Percentiles rank a stretch among this genome's conserved stretches.
These are phyloP conservation scores for Cryptococcus deneoformans DNA, from an alignment of 1,284 basidiomycete species.

Conservation along the genomic window DNA sequence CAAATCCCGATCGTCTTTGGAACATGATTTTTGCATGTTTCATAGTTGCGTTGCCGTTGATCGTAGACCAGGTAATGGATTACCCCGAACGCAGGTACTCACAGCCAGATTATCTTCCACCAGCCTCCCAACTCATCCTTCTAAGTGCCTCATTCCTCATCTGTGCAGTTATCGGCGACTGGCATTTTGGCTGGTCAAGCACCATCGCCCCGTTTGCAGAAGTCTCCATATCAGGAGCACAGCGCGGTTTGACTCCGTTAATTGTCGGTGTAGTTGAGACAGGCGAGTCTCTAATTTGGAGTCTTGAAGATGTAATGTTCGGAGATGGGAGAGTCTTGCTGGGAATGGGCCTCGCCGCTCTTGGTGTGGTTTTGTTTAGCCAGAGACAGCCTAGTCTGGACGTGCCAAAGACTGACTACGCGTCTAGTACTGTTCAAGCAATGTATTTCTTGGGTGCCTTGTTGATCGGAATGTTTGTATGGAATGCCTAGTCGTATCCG, in stretches of 20 bases:
- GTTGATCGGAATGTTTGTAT: constrained; percentile 17
- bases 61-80: constrained; percentile 21
- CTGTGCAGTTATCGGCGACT: constrained; percentile 15
- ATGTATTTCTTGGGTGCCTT: constrained; percentile 11
- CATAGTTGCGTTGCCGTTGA: constrained; percentile 16
- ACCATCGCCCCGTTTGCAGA: constrained; percentile 8
- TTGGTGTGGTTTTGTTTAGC: constrained; percentile 10
- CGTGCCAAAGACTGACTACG: constrained; percentile 17
- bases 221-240: constrained; percentile 6
- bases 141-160: constrained; percentile 9
- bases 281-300: constrained; percentile 17
- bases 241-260: constrained; percentile 14
- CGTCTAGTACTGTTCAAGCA: constrained; percentile 9
- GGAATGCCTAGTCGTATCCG: constrained; percentile 12
- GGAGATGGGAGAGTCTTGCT: constrained; percentile 24
- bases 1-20: constrained; percentile 21
- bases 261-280: constrained; percentile 17
- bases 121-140: constrained; percentile 19
- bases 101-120: constrained; percentile 17
- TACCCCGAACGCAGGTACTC: constrained; percentile 16
- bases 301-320: constrained; percentile 26
- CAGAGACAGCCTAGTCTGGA: constrained; percentile 10
- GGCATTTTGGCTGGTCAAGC: constrained; percentile 17
- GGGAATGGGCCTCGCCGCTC: constrained; percentile 19
- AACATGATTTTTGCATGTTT: constrained; percentile 20